Conservation (phyloP, 139 green algal genomes). For the Monoraphidium neglectum region DNA sequence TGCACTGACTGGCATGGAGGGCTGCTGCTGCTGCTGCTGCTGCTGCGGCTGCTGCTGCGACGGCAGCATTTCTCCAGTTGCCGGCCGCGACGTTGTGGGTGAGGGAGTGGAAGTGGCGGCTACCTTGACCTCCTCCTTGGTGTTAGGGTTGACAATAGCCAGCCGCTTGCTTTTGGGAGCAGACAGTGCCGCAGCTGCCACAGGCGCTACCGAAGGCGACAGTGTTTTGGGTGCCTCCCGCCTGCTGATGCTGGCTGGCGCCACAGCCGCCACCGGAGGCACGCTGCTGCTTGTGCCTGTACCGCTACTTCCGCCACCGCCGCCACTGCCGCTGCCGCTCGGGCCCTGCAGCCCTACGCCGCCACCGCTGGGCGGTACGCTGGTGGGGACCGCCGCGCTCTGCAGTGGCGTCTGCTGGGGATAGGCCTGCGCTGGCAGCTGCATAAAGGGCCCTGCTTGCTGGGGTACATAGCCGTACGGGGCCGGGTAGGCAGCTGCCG, state of each 20-base stretch:
- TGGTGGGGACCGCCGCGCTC: too few relatives aligned
- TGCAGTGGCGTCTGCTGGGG: too few relatives aligned
- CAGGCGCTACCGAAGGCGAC: neutral
- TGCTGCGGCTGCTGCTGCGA: constrained; percentile 6
- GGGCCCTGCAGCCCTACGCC: neutral
- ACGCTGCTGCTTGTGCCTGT: constrained; percentile 6
- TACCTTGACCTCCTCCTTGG: constrained; percentile 8
- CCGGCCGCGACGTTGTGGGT: neutral
- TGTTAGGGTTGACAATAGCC: constrained; percentile 17
- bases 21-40: neutral
- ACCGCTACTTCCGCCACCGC: neutral
- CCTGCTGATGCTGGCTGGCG: neutral
- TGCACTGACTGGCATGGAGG: too few relatives aligned
- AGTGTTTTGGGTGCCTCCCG: neutral
- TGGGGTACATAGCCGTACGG: neutral
- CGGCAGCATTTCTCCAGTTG: neutral
- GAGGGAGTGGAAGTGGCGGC: neutral
- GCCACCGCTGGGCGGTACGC: too few relatives aligned
- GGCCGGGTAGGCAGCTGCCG: neutral
- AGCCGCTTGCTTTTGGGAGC: neutral
- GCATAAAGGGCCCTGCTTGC: neutral
- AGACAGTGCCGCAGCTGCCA: neutral
- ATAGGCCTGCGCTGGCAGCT: neutral
- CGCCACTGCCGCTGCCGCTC: neutral
- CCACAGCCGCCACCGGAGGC: neutral